These are phyloP conservation scores for Termitomyces eurrhizus DNA, from an alignment of 768 basidiomycete genomes.

Conservation along the genomic window DNA sequence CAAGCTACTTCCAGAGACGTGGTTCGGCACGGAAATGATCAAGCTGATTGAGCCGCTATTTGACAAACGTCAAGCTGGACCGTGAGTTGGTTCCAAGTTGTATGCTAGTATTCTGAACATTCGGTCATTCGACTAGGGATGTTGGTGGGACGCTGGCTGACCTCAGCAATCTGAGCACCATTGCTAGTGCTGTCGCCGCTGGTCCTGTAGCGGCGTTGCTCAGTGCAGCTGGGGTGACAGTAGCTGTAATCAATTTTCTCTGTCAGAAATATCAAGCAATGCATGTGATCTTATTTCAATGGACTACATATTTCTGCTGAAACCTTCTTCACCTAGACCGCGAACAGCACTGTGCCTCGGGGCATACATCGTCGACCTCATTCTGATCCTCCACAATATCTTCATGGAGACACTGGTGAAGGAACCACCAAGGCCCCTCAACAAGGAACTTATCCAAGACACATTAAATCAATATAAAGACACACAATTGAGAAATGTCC, in stretches of 20 bases:
- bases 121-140: not conserved
- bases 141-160: not conserved
- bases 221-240: not conserved
- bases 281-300: not conserved
- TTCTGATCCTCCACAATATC: not conserved
- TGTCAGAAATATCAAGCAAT: not conserved
- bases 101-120: not conserved
- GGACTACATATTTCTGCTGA: not conserved
- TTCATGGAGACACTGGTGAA: not conserved
- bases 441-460: not conserved
- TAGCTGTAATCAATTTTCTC: not conserved
- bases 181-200: not conserved
- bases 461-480: not conserved
- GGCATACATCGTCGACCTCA: not conserved
- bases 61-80: not conserved
- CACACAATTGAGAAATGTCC: not conserved
- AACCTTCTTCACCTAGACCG: not conserved
- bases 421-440: not conserved
- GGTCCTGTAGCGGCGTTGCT: not conserved
- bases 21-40: not conserved
- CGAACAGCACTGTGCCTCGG: not conserved
- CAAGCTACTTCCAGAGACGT: not conserved
- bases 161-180: not conserved
- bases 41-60: not conserved
- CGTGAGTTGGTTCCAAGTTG: not conserved